Evolutionary conservation across 2,329 filamentous ascomycete species (phyloP).

Genomic region (Fusarium pininemorale): DNA sequence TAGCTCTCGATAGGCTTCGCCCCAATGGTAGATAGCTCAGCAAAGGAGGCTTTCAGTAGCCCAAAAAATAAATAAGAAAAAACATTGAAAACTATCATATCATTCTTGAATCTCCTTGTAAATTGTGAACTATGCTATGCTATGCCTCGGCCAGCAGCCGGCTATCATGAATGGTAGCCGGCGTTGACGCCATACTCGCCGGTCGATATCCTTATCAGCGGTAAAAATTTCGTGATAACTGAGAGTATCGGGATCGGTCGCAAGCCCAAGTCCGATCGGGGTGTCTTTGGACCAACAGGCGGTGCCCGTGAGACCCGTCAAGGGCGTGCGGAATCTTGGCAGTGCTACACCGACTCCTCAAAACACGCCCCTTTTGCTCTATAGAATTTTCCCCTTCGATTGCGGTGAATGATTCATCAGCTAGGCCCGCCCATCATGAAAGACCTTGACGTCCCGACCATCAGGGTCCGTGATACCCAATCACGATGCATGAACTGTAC

Average conservation of each 20-base stretch:
- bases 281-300: conserved; percentile 20
- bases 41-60: conserved; percentile 20
- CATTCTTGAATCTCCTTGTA: neutral
- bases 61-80: conserved; percentile 28
- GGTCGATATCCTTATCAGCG: conserved; percentile 32
- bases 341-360: conserved; percentile 1
- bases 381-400: conserved; percentile 1
- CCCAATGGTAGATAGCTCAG: conserved; percentile 38
- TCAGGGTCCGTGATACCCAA: conserved; percentile 10
- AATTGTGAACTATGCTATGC: conserved; percentile 4
- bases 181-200: conserved; percentile 19
- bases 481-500: conserved; percentile 6
- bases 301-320: conserved; percentile 5
- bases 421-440: conserved; percentile 22
- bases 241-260: conserved; percentile 30
- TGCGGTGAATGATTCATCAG: conserved; percentile 38
- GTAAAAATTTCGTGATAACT: conserved; percentile 29
- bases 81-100: conserved; percentile 31
- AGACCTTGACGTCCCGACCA: conserved; percentile 30
- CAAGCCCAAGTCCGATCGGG: conserved; percentile 27
- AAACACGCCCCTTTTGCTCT: neutral
- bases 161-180: conserved; percentile 13
- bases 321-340: neutral
- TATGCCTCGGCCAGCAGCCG: conserved; percentile 14
- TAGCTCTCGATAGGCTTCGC: conserved; percentile 14